Conservation (phyloP, 805 yeast genomes). For the Saccharomycopsis synnaedendra region DNA sequence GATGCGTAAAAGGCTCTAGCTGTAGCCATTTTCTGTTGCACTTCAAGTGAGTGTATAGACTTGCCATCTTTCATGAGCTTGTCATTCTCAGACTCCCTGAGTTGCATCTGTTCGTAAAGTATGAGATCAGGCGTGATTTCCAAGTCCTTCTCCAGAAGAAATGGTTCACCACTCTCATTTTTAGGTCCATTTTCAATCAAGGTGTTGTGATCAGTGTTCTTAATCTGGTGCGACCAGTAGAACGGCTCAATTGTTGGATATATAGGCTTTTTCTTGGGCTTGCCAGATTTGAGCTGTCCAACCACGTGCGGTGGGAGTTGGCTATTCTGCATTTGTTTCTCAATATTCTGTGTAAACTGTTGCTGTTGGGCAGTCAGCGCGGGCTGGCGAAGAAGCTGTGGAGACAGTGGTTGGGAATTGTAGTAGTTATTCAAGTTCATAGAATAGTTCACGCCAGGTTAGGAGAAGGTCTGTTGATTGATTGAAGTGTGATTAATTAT, state of each 20-base stretch:
- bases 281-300: background rate
- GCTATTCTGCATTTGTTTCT: constrained; percentile 19
- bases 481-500: no score
- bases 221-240: constrained; percentile 45
- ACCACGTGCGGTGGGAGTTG: background rate
- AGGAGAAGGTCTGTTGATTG: no score
- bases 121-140: constrained; percentile 27
- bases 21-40: constrained; percentile 29
- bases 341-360: constrained; percentile 10
- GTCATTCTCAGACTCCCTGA: constrained; percentile 28
- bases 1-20: constrained; percentile 41
- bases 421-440: no score
- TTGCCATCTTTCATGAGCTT: constrained; percentile 17
- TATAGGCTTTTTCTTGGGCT: background rate
- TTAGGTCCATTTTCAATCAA: background rate
- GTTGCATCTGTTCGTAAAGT: constrained; percentile 46
- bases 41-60: constrained; percentile 16
- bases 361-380: constrained; percentile 9
- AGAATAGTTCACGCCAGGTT: no score
- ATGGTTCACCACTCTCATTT: background rate
- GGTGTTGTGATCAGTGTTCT: constrained; percentile 21
- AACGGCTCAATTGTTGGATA: constrained; percentile 17
- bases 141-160: background rate
- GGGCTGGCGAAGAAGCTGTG: background rate
- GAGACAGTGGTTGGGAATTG: no score